Evolutionary conservation across 169 alveolate species (phyloP).

Genomic region (Theileria annulata): DNA sequence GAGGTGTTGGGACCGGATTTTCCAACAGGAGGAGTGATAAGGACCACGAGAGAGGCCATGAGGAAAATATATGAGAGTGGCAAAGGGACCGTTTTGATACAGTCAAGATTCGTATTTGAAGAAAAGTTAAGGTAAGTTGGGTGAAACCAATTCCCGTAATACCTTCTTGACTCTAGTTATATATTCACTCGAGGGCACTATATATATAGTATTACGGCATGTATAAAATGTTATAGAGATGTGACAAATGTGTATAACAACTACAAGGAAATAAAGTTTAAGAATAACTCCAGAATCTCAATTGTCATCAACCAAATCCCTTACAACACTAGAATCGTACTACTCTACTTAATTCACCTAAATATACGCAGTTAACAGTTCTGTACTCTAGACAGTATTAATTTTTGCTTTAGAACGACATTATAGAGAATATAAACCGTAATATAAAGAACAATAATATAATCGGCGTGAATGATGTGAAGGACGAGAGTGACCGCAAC

Average conservation of each 20-base stretch:
- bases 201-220: no score
- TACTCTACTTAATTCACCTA: not conserved
- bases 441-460: constrained; percentile 45
- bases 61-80: constrained; percentile 73
- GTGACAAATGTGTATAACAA: constrained; percentile 20
- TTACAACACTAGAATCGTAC: constrained; percentile 48
- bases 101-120: constrained; percentile 49
- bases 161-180: no score
- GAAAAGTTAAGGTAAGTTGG: constrained; percentile 19
- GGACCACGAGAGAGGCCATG: constrained; percentile 52
- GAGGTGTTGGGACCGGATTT: constrained; percentile 81
- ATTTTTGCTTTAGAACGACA: constrained; percentile 23
- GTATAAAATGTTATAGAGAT: constrained; percentile 34
- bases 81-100: constrained; percentile 72
- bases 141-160: no score
- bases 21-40: constrained; percentile 82
- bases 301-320: constrained; percentile 61
- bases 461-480: constrained; percentile 48
- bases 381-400: not conserved
- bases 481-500: constrained; percentile 64
- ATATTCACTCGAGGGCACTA: no score
- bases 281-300: constrained; percentile 57
- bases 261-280: constrained; percentile 26
- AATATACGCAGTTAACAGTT: not conserved
- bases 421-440: constrained; percentile 42